Conservation (phyloP, 192 early-diverging fungal species). For the Oehlia diaphana region DNA sequence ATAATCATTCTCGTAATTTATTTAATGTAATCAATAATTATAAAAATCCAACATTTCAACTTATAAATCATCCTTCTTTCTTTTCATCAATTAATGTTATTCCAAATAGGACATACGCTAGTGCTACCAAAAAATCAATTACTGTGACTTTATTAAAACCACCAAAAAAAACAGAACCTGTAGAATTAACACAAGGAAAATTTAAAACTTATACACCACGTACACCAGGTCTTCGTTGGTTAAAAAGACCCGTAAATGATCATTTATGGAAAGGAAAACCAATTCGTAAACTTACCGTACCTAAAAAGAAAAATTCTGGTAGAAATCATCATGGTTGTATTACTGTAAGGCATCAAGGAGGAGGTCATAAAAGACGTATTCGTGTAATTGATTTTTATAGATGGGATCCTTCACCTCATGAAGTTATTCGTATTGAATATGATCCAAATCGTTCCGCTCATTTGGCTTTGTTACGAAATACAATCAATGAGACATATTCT, state of each 20-base stretch:
- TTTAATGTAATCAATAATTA: not conserved
- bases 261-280: constrained; percentile 87
- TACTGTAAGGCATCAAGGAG: constrained; percentile 90
- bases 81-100: not conserved
- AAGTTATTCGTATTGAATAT: constrained; percentile 90
- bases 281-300: constrained; percentile 73
- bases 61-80: not conserved
- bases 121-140: not conserved
- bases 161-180: not conserved
- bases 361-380: constrained; percentile 87
- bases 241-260: constrained; percentile 80
- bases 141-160: not conserved
- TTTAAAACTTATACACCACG: constrained; percentile 95
- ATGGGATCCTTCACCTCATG: constrained; percentile 66
- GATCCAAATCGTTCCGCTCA: constrained; percentile 90
- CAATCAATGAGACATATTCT: constrained; percentile 71
- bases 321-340: constrained; percentile 88
- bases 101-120: not conserved
- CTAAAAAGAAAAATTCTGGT: constrained; percentile 82
- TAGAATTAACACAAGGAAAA: constrained; percentile 37
- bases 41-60: not conserved
- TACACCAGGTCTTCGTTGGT: constrained; percentile 82
- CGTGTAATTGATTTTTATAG: constrained; percentile 88
- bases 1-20: not conserved
- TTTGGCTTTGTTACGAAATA: constrained; percentile 81